Evolutionary conservation across 352 stramenopile species (phyloP), one percentile per base, ranked within the genome.

Genomic region (Globisporangium nagaii): DNA sequence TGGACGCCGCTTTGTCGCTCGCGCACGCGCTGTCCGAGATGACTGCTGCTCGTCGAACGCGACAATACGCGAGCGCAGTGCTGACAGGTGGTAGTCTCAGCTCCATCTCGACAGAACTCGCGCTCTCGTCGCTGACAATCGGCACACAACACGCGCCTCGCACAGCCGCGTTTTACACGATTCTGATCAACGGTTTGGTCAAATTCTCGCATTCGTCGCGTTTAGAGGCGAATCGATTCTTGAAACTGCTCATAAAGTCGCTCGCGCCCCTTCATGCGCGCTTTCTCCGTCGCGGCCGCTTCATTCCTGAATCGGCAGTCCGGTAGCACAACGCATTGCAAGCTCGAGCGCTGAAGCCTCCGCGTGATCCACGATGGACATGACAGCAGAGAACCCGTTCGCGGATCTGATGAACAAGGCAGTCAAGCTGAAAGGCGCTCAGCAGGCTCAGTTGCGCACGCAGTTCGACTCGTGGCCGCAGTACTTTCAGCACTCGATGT

Each of bases 401-500:
- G 78, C 66, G 3, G 83, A 92, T 50, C 61, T 94, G 45, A 94
- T 94, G 81, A 84, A 61, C 62, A 90, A 94, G 49, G 84, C 81
- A 10, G 84, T 91, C 13, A 92, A 91, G 75, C 65, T 94, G 17
- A 94, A 94, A 56, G 76, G 78, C 5, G 74, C 80, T 12, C 84
- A 94, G 39, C 84, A 94, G 73, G 79, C 81, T 6, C 76, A 90
- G 45, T 59, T 94, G 19, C 84, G 82, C 3, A 84, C 75, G 4
- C 48, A 70, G 19, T 92, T 79, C 46, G 84, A 92, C 51, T 70
- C 77, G 28, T 94, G 81, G 84, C 79, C 84, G 31, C 75, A 86
- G 57, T 91, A 90, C 58, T 90, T 94, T 34, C 84, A 94, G 69
- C 81, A 92, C 54, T 92, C 84, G 17, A 75, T 94, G 60, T 94